Conservation (phyloP, 768 basidiomycete species). For the Mycena epipterygia region DNA sequence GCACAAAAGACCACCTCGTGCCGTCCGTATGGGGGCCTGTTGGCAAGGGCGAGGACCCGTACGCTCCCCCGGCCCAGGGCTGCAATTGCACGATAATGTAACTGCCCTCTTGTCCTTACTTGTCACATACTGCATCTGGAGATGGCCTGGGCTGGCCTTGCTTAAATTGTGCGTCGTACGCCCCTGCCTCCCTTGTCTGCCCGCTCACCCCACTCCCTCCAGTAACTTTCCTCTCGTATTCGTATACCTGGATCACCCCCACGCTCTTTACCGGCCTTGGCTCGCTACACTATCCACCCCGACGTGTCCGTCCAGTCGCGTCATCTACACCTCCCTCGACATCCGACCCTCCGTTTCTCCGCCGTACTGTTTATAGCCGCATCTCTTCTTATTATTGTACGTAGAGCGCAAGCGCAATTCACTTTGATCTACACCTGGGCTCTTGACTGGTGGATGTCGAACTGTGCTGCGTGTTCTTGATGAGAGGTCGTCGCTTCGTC, state of each 20-base stretch:
- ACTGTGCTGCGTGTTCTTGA: no score
- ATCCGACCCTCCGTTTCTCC: not conserved
- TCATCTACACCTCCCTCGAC: not conserved
- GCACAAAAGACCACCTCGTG: conserved; percentile 91
- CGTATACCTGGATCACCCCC: conserved; percentile 17
- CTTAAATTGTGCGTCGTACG: conserved; percentile 33
- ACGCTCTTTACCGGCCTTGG: conserved; percentile 10
- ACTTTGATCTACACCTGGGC: not conserved
- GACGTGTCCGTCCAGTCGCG: not conserved
- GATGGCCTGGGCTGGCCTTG: conserved; percentile 30
- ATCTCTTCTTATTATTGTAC: not conserved
- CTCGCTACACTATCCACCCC: not conserved
- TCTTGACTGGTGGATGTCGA: no score
- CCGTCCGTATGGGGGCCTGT: conserved; percentile 96
- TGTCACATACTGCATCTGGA: conserved; percentile 26
- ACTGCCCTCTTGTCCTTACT: conserved; percentile 40
- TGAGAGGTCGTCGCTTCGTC: no score
- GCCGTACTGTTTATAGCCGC: not conserved
- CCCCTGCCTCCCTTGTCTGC: not conserved
- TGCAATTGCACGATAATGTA: conserved; percentile 84
- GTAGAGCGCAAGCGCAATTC: conserved; percentile 17
- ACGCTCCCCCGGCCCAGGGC: conserved; percentile 83
- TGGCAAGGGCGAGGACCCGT: conserved; percentile 92
- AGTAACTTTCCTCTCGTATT: conserved; percentile 2
- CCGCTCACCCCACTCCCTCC: not conserved